Base-by-base conservation (phyloP, 2,329 filamentous ascomycete genomes). In the Colletotrichum gigasporum region DNA sequence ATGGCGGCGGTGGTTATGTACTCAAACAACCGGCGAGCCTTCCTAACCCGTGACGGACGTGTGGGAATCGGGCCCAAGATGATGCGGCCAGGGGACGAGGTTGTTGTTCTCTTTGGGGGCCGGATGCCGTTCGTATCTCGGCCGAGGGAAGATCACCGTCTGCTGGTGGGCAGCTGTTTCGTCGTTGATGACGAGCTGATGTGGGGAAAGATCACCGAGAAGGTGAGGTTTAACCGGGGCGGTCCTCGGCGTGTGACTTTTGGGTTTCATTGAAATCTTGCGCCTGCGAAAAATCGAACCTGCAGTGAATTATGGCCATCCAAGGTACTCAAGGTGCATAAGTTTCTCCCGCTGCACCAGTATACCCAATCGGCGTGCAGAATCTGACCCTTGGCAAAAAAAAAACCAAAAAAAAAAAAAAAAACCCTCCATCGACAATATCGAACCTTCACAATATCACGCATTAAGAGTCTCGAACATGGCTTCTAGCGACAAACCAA, bases 111-210 rank as follows among this genome's bases (percentile, higher is more conserved):
- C 3, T 68, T 67, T n/a, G 65, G 67, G 4, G 65, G 67, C 4
- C 45, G 57, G n/a, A 44, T 68, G 65, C 67, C 61, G 20, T 68
- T 67, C 39, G 16, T 68, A n/a, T n/a, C n/a, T n/a, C n/a, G 50
- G 14, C 51, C 30, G 14, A 52, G 55, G 12, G 34, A n/a, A 4
- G 30, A 48, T 16, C 60, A 67, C 37, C 47, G 63, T 26, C 39
- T 65, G 16, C 30, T 67, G 4, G 42, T 65, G 26, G 64, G 66
- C n/a, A 62, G 60, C 34, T 68, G 66, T 26, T 59, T 54, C 20
- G 22, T 68, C 28, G 34, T 48, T n/a, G 66, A 68, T 39, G 64
- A 68, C 14, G 50, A 68, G 20, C 26, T 68, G 32, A 68, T 68
- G 55, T 64, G 51, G 44, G 66, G 66, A 2, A 52, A 63, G 26